Conservation (phyloP, 1,284 basidiomycete genomes). For the Porogramme epimiltina region DNA sequence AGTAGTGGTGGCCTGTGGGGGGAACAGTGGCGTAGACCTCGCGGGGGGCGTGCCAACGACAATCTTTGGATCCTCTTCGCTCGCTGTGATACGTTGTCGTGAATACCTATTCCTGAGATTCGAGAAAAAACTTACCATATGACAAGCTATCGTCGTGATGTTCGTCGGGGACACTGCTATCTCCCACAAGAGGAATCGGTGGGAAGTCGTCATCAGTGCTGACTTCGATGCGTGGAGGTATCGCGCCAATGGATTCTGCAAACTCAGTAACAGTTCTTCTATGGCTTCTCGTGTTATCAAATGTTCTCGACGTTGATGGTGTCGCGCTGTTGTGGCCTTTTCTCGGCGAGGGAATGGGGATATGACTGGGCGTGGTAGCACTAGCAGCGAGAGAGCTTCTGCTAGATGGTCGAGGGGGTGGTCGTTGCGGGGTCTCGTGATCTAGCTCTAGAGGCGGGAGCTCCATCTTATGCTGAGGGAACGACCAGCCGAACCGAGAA, state of each 20-base stretch:
- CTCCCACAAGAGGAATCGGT: slow-evolving; percentile 20
- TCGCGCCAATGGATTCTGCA: slow-evolving; percentile 27
- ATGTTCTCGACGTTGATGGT: not conserved
- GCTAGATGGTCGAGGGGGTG: slow-evolving; percentile 28
- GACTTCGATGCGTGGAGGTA: slow-evolving; percentile 28
- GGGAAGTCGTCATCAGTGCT: slow-evolving; percentile 22
- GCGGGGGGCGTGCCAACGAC: slow-evolving; percentile 41
- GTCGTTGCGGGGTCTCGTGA: slow-evolving; percentile 31
- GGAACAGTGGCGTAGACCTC: slow-evolving; percentile 31
- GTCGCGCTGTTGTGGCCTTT: slow-evolving; percentile 15
- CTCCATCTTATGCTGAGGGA: slow-evolving; percentile 34
- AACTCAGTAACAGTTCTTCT: slow-evolving; percentile 33
- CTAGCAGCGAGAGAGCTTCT: slow-evolving; percentile 20
- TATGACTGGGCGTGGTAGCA: slow-evolving; percentile 34
- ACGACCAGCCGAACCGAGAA: slow-evolving; percentile 44
- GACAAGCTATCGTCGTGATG: slow-evolving; percentile 31
- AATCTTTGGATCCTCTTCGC: slow-evolving; percentile 37
- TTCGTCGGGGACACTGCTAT: too few relatives aligned
- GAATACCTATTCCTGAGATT: not conserved
- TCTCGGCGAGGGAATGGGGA: slow-evolving; percentile 45
- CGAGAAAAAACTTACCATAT: slow-evolving; percentile 31
- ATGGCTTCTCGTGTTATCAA: slow-evolving; percentile 25
- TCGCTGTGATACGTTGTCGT: slow-evolving; percentile 30
- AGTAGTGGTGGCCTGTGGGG: slow-evolving; percentile 23
- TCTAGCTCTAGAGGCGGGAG: slow-evolving; percentile 45